These are phyloP conservation scores for Citrus glauca DNA, from an alignment of 345 rosid genomes.

Conservation along the genomic window DNA sequence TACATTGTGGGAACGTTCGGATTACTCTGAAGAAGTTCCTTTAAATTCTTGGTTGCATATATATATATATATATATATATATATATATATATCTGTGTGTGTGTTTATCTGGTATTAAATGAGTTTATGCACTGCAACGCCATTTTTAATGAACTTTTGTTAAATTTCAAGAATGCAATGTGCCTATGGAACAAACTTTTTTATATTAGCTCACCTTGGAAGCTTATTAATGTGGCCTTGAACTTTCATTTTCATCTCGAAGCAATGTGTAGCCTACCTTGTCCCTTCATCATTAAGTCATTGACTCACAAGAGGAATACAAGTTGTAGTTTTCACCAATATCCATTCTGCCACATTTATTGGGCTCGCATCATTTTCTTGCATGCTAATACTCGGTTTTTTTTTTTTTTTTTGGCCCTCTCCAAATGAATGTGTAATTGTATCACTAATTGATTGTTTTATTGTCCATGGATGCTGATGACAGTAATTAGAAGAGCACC, in stretches of 20 bases:
- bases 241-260: background rate
- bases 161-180: background rate
- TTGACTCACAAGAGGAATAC: background rate
- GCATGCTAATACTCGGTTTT: background rate
- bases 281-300: conserved; percentile 1
- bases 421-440: background rate
- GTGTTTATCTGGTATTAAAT: background rate
- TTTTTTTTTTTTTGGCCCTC: background rate
- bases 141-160: background rate
- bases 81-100: background rate
- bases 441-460: conserved; percentile 11
- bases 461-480: conserved; percentile 8
- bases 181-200: background rate
- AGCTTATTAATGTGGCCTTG: background rate
- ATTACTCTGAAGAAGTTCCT: conserved; percentile 3
- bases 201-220: background rate
- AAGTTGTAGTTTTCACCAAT: background rate
- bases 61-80: background rate
- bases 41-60: background rate
- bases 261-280: background rate
- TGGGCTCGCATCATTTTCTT: background rate
- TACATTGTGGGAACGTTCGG: background rate
- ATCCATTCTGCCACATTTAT: background rate
- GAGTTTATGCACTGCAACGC: background rate
- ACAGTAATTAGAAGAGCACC: conserved; percentile 94